Evolutionary conservation across 441 rosid genomes (phyloP).

Genomic region (Cnidoscolus chayamansa): DNA sequence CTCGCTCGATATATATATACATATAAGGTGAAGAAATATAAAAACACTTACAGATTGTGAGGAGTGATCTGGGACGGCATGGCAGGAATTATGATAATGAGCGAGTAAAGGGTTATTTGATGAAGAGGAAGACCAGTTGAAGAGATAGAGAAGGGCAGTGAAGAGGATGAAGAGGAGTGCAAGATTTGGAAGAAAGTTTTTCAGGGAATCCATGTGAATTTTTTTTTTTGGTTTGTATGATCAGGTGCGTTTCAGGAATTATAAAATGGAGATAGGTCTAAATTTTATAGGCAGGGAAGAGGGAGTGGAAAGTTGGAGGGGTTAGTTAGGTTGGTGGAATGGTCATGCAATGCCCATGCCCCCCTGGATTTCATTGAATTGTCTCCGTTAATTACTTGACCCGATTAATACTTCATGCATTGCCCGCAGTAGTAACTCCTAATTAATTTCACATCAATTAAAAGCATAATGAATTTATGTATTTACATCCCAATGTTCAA

Average conservation of each 20-base stretch:
- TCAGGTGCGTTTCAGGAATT: too few relatives aligned
- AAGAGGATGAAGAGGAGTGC: slow-evolving; percentile 29
- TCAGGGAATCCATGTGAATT: slow-evolving; percentile 16
- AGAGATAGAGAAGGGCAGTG: slow-evolving; percentile 35
- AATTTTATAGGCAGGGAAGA: too few relatives aligned
- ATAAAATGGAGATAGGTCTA: too few relatives aligned
- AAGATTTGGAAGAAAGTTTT: slow-evolving; percentile 14
- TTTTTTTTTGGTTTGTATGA: too few relatives aligned
- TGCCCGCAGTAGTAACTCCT: too few relatives aligned
- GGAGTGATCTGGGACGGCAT: not conserved
- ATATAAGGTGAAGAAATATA: too few relatives aligned
- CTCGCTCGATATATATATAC: too few relatives aligned
- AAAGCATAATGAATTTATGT: too few relatives aligned
- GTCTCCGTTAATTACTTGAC: not conserved
- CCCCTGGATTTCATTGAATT: not conserved
- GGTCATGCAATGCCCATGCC: not conserved
- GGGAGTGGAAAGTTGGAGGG: too few relatives aligned
- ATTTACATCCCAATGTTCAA: too few relatives aligned
- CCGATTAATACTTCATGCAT: too few relatives aligned
- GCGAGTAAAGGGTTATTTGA: slow-evolving; percentile 23
- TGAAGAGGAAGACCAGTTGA: slow-evolving; percentile 17
- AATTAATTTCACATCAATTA: too few relatives aligned
- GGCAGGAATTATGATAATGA: not conserved
- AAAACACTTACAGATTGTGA: slow-evolving; percentile 24
- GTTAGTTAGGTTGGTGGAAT: not conserved